Evolutionary conservation across 495 filamentous ascomycete species (phyloP), one percentile per base, ranked within the genome.

Genomic region (Neurospora terricola): DNA sequence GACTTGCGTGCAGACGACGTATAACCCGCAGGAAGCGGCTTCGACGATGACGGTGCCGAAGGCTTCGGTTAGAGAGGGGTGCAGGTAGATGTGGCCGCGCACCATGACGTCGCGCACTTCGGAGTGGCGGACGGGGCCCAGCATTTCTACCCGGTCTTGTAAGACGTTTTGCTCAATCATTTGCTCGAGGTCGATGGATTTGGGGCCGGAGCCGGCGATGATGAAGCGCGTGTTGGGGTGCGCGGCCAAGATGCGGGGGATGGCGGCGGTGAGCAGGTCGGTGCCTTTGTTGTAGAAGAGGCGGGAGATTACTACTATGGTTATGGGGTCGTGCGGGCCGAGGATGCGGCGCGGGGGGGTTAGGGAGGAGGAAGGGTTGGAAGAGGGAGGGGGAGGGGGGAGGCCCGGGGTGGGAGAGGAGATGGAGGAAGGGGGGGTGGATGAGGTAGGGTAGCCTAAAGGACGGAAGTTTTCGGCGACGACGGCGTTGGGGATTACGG

Each of bases 281-380:
- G 94, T 98, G 66, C 96, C 96, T 80, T 99, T 99, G 83, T 99
- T 99, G 84, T 98, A 98, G 81, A 98, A 99, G 14, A 99, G 91
- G 27, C 96, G 93, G 6, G 94, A 98, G 38, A 99, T 94, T 5
- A 98, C 95, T 0, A 98, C 94, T 72, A 98, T 98, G 5, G 94
- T 98, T 75, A 99, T 96, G 16, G 88, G 92, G 75, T 96, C 93
- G 70, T 93, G 85, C 2, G 94, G 93, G 0, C 92, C 92, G 27
- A 97, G 86, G 43, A 59, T 88, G 85, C 54, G 54, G 27, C 23
- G 14, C 2, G 54, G 54, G 73, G 75, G 74, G 14, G 40, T 34
- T 9, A 38, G 30, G 18, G 70, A 62, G 6, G 43, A n/a, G 8
- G 43, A 10, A 12, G 11, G 40, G 38, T 34, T 34, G 30, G 30